A percentile compares a stretch with the other conserved stretches of the same genome.
phyloP scores from a whole-genome alignment of 2,329 filamentous ascomycete species.

The Venturia effusa region DNA sequence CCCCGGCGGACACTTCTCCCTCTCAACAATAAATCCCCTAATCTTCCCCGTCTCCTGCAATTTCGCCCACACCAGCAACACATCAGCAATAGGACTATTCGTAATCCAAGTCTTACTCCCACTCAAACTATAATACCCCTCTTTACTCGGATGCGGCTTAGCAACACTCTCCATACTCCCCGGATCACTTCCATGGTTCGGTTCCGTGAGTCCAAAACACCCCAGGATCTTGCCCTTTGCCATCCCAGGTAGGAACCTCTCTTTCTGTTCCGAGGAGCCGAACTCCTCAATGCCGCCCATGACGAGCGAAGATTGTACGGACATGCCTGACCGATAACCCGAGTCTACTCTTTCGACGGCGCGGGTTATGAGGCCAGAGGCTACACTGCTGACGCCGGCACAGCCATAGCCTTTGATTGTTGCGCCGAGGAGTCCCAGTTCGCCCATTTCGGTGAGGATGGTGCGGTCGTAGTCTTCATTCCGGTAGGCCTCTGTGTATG shows the following conservation, averaged over 20 bases:
- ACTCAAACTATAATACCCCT: constrained; percentile 67
- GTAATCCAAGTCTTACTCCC: constrained; percentile 94
- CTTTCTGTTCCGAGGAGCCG: constrained; percentile 76
- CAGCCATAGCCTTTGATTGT: constrained; percentile 83
- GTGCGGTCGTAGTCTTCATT: constrained; percentile 77
- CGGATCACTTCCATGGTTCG: constrained; percentile 86
- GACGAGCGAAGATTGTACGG: constrained; percentile 81
- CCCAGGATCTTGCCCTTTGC: constrained; percentile 74
- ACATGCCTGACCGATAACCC: constrained; percentile 86
- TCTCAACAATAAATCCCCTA: constrained; percentile 80
- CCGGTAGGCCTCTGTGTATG: constrained; percentile 61
- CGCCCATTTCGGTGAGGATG: constrained; percentile 86
- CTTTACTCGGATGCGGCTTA: constrained; percentile 73
- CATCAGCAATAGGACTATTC: constrained; percentile 80
- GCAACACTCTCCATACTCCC: constrained; percentile 83
- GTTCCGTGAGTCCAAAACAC: constrained; percentile 83
- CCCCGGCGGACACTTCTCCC: constrained; percentile 72
- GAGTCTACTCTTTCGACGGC: constrained; percentile 87
- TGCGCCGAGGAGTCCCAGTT: constrained; percentile 76
- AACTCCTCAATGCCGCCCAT: constrained; percentile 91
- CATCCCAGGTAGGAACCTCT: constrained; percentile 69
- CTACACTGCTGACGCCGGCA: constrained; percentile 77
- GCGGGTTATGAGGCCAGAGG: constrained; percentile 79
- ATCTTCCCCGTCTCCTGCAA: constrained; percentile 87
- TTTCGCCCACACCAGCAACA: constrained; percentile 87